Evolutionary conservation across 2,329 filamentous ascomycete species (phyloP), one percentile per base, ranked within the genome.

Genomic region (Aspergillus puulaauensis): DNA sequence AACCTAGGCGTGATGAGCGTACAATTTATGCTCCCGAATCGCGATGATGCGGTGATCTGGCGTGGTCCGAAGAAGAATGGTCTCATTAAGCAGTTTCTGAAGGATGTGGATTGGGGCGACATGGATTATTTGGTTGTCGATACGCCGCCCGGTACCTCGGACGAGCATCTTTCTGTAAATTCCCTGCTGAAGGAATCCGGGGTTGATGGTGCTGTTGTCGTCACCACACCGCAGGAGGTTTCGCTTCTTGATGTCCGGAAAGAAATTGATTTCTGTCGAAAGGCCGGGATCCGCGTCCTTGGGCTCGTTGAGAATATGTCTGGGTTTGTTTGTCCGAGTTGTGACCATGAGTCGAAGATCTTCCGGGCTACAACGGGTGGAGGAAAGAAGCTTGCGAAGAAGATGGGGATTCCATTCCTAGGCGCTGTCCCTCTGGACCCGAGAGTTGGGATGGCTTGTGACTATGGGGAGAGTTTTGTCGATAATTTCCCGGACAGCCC

Each of bases 221-320:
- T 99, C 31, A 96, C 93, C 0, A 99, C 95, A 6, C 95, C 95
- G 2, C 95, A 99, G 73, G 96, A 99, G 76, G 91, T 98, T 17
- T 86, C 89, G 2, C 80, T 99, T 54, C 81, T 99, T 45, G 95
- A 99, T 72, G 95, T 99, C 12, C 82, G 95, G 65, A 98, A 97
- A 77, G 95, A 99, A 76, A 93, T 99, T 58, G 93, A 99, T 70
- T 99, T 99, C 71, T 99, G 96, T 76, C 83, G 87, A 58, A 99
- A 99, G 77, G 95, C 95, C 0, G 91, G 90, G 4, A 98, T 99
- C 65, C 84, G 82, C 48, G 86, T 99, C 6, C 75, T 99, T 3
- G 95, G 95, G 0, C 80, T 99, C 41, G 95, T 96, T 15, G 95
- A 99, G 80, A 99, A 99, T 71, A 99, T 99, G 95, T 91, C 88